Conservation (phyloP, 495 filamentous ascomycete genomes). For the Saxophila tyrrhenica region DNA sequence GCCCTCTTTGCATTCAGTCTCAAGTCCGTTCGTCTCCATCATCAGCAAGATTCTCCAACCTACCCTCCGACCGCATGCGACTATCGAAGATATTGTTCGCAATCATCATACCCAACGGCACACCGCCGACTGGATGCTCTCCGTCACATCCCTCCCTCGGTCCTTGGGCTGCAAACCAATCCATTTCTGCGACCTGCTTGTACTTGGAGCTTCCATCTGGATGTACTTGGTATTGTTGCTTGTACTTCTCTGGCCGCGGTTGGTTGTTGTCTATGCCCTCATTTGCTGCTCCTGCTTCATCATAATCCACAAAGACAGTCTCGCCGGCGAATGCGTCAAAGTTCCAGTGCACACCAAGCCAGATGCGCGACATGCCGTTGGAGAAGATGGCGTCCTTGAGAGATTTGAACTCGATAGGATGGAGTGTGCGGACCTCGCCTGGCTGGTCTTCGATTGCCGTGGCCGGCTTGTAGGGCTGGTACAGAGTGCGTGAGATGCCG, state of each 20-base stretch:
- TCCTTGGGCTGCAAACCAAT: slow-evolving; percentile 17
- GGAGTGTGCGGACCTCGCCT: slow-evolving; percentile 25
- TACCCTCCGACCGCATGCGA: slow-evolving; percentile 5
- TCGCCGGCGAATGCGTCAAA: slow-evolving; percentile 30
- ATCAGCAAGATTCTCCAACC: background rate
- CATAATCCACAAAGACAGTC: slow-evolving; percentile 11
- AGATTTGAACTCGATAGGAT: slow-evolving; percentile 17
- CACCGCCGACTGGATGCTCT: slow-evolving; percentile 27
- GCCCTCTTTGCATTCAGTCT: background rate
- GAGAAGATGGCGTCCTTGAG: slow-evolving; percentile 31
- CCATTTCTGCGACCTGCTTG: slow-evolving; percentile 19
- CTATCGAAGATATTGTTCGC: slow-evolving; percentile 30
- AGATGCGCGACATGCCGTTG: slow-evolving; percentile 27
- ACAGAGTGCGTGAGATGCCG: slow-evolving; percentile 26
- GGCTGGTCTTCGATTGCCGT: slow-evolving; percentile 25
- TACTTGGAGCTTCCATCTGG: slow-evolving; percentile 18
- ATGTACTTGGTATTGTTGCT: slow-evolving; percentile 5
- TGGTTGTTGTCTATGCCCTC: background rate
- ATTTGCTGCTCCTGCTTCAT: background rate
- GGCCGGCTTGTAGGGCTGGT: slow-evolving; percentile 24
- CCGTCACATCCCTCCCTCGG: slow-evolving; percentile 16
- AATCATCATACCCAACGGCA: slow-evolving; percentile 31
- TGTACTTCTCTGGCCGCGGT: background rate
- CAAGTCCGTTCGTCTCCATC: background rate
- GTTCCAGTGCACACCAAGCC: slow-evolving; percentile 29